phyloP scores from a whole-genome alignment of 2,329 filamentous ascomycete genomes.

The Colletotrichum sp. region DNA sequence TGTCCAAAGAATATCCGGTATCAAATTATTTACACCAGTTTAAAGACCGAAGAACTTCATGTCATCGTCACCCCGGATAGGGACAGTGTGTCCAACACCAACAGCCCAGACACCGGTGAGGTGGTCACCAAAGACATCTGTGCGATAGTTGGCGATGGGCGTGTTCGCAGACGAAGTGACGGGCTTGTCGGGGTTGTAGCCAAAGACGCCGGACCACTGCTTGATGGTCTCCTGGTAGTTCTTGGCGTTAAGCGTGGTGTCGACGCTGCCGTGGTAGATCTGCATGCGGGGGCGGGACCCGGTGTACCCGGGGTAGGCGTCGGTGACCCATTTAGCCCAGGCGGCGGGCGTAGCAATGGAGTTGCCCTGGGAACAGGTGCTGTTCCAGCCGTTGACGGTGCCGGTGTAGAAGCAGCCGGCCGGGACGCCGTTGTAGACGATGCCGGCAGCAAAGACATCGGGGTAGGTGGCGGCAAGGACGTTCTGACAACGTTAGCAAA shows the following conservation, averaged over 20 bases:
- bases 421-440: slow-evolving; percentile 57
- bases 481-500: slow-evolving; percentile 27
- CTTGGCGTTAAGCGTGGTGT: slow-evolving; percentile 52
- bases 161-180: slow-evolving; percentile 32
- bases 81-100: slow-evolving; percentile 28
- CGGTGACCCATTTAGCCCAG: slow-evolving; percentile 45
- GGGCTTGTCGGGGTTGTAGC: slow-evolving; percentile 35
- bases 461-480: slow-evolving; percentile 60
- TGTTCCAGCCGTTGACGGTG: slow-evolving; percentile 57
- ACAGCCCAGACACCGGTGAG: slow-evolving; percentile 27
- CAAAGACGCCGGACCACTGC: slow-evolving; percentile 59
- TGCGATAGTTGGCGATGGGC: slow-evolving; percentile 42
- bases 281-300: slow-evolving; percentile 61
- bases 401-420: slow-evolving; percentile 57
- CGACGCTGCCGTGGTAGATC: slow-evolving; percentile 61
- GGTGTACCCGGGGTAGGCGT: slow-evolving; percentile 55
- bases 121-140: slow-evolving; percentile 41
- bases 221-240: slow-evolving; percentile 65
- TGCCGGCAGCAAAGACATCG: slow-evolving; percentile 56
- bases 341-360: slow-evolving; percentile 41
- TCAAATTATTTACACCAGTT: background rate
- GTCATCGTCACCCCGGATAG: slow-evolving; percentile 16
- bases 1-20: background rate
- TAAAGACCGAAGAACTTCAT: slow-evolving; percentile 19
- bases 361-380: slow-evolving; percentile 56